These are phyloP conservation scores for Sechiopsis laciniata DNA, from an alignment of 306 rosid genomes.

Conservation along the genomic window DNA sequence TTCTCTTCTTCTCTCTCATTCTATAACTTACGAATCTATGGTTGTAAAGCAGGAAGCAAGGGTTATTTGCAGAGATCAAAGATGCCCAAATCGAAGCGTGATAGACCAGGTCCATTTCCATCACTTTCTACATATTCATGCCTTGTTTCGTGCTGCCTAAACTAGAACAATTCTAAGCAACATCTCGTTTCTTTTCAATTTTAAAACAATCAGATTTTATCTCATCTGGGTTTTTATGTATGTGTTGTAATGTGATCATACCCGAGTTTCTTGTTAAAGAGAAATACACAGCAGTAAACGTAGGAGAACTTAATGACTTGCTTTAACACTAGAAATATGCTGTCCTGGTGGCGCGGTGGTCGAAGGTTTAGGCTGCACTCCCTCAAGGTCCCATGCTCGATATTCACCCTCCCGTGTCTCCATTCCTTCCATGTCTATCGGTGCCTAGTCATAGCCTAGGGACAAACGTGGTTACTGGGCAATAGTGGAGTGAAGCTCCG, in stretches of 20 bases:
- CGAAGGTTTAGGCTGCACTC: too few species aligned
- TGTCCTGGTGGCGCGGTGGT: too few species aligned
- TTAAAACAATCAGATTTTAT: too few species aligned
- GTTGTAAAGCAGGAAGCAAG: neutral
- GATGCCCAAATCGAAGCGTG: constrained; percentile 22
- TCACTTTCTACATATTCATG: neutral
- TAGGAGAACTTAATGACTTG: neutral
- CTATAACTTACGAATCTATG: neutral
- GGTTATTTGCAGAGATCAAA: neutral
- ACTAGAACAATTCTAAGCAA: neutral
- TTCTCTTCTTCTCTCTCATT: neutral
- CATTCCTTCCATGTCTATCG: too few species aligned
- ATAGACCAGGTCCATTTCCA: neutral
- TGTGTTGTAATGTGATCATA: neutral
- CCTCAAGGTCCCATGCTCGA: too few species aligned
- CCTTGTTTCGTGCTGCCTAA: neutral
- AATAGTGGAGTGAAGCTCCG: too few species aligned
- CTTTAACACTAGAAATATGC: neutral
- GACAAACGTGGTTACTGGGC: too few species aligned
- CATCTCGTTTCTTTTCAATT: neutral
- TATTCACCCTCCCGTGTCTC: too few species aligned
- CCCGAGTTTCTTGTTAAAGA: neutral
- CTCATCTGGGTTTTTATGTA: neutral
- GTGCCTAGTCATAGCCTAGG: too few species aligned
- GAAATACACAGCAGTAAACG: too few species aligned